Evolutionary conservation across 2,329 filamentous ascomycete species (phyloP).

Genomic region (Sarocladium kiliense): DNA sequence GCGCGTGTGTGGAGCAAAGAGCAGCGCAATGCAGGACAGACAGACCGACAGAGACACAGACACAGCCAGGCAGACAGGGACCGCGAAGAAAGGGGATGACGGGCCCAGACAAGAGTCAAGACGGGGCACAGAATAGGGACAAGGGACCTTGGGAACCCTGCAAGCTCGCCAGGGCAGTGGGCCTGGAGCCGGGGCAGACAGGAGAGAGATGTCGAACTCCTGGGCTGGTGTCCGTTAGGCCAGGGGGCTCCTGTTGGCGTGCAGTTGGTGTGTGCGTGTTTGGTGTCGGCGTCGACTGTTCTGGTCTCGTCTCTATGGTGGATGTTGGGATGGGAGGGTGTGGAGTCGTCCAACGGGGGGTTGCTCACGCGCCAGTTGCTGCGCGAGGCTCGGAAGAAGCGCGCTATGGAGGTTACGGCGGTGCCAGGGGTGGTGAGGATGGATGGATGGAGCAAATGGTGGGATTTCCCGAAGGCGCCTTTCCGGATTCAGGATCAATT

Average conservation of each 20-base stretch:
- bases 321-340: neutral
- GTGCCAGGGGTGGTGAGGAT: neutral
- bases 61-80: neutral
- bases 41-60: neutral
- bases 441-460: neutral
- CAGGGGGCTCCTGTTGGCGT: constrained; percentile 1
- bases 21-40: neutral
- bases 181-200: neutral
- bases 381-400: neutral
- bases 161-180: neutral
- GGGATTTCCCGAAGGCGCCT: constrained; percentile 4
- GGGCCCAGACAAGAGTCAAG: neutral
- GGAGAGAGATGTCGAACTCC: neutral
- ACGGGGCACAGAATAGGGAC: neutral
- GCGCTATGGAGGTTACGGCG: neutral
- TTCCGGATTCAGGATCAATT: neutral
- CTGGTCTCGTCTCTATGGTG: no score
- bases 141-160: neutral
- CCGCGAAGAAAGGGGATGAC: neutral
- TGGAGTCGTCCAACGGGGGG: neutral
- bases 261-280: neutral
- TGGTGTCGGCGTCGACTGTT: neutral
- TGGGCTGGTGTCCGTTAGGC: neutral
- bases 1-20: constrained; percentile 4
- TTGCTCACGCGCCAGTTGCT: constrained; percentile 1